Percentiles rank a stretch among this genome's conserved stretches.
phyloP scores from a whole-genome alignment of 2,329 filamentous ascomycete genomes.

The Diplocarpon mali region DNA sequence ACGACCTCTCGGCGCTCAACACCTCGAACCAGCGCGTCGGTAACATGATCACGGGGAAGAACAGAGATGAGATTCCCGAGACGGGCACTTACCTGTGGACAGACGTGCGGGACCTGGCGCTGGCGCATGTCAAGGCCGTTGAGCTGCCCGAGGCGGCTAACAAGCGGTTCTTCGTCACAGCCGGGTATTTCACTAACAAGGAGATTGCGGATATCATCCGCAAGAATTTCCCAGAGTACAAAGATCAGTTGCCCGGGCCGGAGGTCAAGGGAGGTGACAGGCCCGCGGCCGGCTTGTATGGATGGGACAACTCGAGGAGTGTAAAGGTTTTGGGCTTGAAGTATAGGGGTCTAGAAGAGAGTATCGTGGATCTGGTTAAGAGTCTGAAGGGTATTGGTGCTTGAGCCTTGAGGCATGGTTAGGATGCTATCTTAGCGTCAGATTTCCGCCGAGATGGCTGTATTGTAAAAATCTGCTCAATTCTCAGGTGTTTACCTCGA shows the following conservation, averaged over 20 bases:
- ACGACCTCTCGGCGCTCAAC: constrained; percentile 53
- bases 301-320: constrained; percentile 44
- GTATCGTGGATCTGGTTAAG: constrained; percentile 47
- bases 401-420: constrained; percentile 6
- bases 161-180: constrained; percentile 53
- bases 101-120: constrained; percentile 49
- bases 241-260: constrained; percentile 34
- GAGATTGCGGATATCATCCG: constrained; percentile 44
- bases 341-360: constrained; percentile 46
- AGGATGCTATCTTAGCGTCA: too few relatives aligned
- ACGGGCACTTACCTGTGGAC: constrained; percentile 50
- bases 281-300: constrained; percentile 35
- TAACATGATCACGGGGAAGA: constrained; percentile 51
- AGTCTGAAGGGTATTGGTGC: constrained; percentile 25
- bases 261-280: constrained; percentile 30
- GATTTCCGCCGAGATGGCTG: too few relatives aligned
- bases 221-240: constrained; percentile 42
- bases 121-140: constrained; percentile 50
- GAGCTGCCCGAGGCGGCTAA: constrained; percentile 44
- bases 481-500: too few relatives aligned
- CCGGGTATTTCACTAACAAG: constrained; percentile 49
- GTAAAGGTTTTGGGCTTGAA: constrained; percentile 47
- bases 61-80: constrained; percentile 43
- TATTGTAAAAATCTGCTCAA: too few relatives aligned
- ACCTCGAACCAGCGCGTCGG: constrained; percentile 60